phyloP scores from a whole-genome alignment of 495 filamentous ascomycete genomes.

The Penicillium dipodomyicola region DNA sequence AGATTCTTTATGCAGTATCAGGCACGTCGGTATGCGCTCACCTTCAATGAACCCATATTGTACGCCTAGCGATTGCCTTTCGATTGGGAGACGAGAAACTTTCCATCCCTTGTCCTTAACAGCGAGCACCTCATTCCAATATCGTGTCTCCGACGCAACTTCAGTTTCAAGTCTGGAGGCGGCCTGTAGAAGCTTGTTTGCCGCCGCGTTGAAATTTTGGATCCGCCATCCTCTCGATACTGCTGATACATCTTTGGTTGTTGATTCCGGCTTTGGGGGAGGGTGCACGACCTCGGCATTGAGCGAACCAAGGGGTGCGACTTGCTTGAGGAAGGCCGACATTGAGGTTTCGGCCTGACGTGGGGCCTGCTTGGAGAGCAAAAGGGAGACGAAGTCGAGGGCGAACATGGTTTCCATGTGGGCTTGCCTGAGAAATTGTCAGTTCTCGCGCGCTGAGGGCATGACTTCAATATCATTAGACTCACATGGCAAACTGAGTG shows the following conservation, averaged over 20 bases:
- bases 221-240: constrained; percentile 77
- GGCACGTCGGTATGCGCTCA: constrained; percentile 19
- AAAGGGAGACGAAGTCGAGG: constrained; percentile 80
- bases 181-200: constrained; percentile 69
- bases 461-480: constrained; percentile 4
- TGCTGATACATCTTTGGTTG: constrained; percentile 51
- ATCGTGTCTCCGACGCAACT: constrained; percentile 72
- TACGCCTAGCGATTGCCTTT: constrained; percentile 74
- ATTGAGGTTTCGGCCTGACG: constrained; percentile 66
- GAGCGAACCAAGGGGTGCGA: constrained; percentile 70
- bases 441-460: not conserved
- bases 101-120: constrained; percentile 85
- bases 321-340: constrained; percentile 62
- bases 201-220: constrained; percentile 69
- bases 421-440: constrained; percentile 50
- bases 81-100: constrained; percentile 67
- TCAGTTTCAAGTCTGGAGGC: constrained; percentile 71
- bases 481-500: constrained; percentile 44
- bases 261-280: constrained; percentile 51
- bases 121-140: constrained; percentile 82
- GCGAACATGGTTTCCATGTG: constrained; percentile 63
- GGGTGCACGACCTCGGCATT: constrained; percentile 67
- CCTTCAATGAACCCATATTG: constrained; percentile 85
- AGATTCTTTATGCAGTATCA: not conserved
- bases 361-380: constrained; percentile 74